Evolutionary conservation across 73 alveolate species (phyloP), one percentile per base, ranked within the genome.

Genomic region (Tetrahymena thermophila): DNA sequence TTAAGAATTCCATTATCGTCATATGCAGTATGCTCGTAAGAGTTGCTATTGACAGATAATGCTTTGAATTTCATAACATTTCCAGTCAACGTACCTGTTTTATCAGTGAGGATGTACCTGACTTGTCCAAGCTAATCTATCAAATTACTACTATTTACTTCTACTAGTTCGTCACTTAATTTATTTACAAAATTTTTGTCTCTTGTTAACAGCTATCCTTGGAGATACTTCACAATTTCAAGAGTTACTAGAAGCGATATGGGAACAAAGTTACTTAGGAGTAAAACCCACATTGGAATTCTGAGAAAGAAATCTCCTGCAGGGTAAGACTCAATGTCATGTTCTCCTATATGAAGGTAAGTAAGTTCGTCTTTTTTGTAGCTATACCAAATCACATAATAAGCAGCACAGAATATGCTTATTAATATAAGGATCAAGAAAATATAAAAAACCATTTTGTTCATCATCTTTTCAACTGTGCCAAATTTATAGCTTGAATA

Each of bases 41-140:
- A 94, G 93, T 31, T 95, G 55, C 89, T 95, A 25, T 17, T 34
- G 1, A 94, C 42, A 38, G 58, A 85, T 34, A 96, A 84, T 37
- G 94, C 96, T 97, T 98, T 96, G 93, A 98, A 96, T 85, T 96
- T 50, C 97, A 98, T 97, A 56, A 94, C 96, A 94, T 99, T 98
- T 95, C 97, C 95, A 7, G 99, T 99, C 84, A 99, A 96, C 34
- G 99, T 99, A 16, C 99, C 99, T 4, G 99, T 99, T 96, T 99
- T 99, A 98, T 99, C 99, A 35, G 99, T 97, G 93, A 99, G 98
- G 35, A 99, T 98, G 89, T 97, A 98, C 94, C 97, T 97, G 15
- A 99, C 97, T 85, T 97, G 96, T 43, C 99, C 99, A 93, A 99
- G 96, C 95, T 99, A 99, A 97, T 99, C 99, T 97, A 98, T 98